phyloP scores from a whole-genome alignment of 192 early-diverging fungal genomes.

The Coemansia nantahalensis region DNA sequence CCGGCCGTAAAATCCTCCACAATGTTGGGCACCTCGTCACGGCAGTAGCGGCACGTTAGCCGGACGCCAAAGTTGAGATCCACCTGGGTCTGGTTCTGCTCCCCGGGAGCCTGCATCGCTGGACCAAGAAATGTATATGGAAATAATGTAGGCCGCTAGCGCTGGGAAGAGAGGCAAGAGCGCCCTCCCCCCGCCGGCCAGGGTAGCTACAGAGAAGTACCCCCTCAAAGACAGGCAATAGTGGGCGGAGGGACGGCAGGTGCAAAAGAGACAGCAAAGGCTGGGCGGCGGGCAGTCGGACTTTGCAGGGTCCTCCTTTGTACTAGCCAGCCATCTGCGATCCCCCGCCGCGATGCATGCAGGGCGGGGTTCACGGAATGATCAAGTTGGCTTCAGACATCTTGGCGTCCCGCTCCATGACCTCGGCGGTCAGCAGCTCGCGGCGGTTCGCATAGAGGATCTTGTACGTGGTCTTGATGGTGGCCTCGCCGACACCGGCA shows the following conservation, averaged over 20 bases:
- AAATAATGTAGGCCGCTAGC: too few relatives aligned
- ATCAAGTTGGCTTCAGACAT: slow-evolving; percentile 25
- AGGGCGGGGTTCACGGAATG: slow-evolving; percentile 14
- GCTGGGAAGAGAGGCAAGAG: neutral
- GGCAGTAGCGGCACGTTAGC: slow-evolving; percentile 69
- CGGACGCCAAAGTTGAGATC: slow-evolving; percentile 5
- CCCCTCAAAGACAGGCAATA: too few relatives aligned
- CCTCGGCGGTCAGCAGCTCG: slow-evolving; percentile 52
- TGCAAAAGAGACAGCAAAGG: too few relatives aligned
- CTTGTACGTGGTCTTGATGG: slow-evolving; percentile 85
- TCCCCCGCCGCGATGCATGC: neutral
- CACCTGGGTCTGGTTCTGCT: neutral
- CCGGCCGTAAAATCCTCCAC: slow-evolving; percentile 90
- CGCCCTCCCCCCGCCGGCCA: too few relatives aligned
- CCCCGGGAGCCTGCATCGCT: neutral
- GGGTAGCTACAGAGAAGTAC: too few relatives aligned
- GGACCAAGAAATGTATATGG: neutral
- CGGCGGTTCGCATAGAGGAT: slow-evolving; percentile 60
- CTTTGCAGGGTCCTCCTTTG: too few relatives aligned
- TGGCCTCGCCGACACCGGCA: slow-evolving; percentile 90
- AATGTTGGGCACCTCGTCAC: slow-evolving; percentile 76
- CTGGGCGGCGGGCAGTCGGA: too few relatives aligned
- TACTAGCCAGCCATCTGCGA: neutral
- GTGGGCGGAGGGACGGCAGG: too few relatives aligned
- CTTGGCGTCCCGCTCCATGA: slow-evolving; percentile 24